These are phyloP conservation scores for Clavulina sp. DNA, from an alignment of 768 basidiomycete species.

Conservation along the genomic window DNA sequence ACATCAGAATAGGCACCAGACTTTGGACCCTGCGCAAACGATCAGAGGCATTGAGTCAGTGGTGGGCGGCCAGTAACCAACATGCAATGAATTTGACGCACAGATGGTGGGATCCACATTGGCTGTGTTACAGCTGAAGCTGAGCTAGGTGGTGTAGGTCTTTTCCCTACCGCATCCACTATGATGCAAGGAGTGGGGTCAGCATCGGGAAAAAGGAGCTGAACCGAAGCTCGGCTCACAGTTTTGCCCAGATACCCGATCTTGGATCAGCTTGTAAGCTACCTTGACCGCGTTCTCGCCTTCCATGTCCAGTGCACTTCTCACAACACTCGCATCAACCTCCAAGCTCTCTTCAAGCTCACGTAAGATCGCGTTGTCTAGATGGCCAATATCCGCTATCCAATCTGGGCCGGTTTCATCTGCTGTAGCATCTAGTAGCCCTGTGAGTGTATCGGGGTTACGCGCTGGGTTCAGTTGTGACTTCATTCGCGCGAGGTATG, in stretches of 20 bases:
- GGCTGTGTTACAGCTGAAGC: too few relatives aligned
- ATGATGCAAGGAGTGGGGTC: too few relatives aligned
- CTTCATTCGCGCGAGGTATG: constrained; percentile 53
- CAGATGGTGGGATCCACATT: too few relatives aligned
- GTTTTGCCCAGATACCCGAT: constrained; percentile 75
- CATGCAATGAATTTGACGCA: too few relatives aligned
- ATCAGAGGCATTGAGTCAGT: too few relatives aligned
- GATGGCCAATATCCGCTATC: constrained; percentile 74
- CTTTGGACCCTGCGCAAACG: too few relatives aligned
- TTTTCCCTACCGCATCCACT: too few relatives aligned
- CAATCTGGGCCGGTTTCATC: constrained; percentile 54
- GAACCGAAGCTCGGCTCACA: constrained; percentile 32
- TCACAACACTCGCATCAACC: constrained; percentile 69
- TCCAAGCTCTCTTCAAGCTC: constrained; percentile 58
- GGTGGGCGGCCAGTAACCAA: too few relatives aligned
- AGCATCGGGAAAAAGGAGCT: not conserved
- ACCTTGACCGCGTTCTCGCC: constrained; percentile 94
- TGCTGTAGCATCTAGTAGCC: constrained; percentile 36
- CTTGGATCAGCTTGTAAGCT: constrained; percentile 82
- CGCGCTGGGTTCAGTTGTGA: constrained; percentile 44
- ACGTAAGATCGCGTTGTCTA: constrained; percentile 82
- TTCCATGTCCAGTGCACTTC: constrained; percentile 66
- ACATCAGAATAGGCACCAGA: too few relatives aligned
- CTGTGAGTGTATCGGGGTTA: constrained; percentile 52
- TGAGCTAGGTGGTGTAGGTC: too few relatives aligned